Base-by-base conservation (phyloP, 345 rosid genomes). In the Gossypium longicalyx region DNA sequence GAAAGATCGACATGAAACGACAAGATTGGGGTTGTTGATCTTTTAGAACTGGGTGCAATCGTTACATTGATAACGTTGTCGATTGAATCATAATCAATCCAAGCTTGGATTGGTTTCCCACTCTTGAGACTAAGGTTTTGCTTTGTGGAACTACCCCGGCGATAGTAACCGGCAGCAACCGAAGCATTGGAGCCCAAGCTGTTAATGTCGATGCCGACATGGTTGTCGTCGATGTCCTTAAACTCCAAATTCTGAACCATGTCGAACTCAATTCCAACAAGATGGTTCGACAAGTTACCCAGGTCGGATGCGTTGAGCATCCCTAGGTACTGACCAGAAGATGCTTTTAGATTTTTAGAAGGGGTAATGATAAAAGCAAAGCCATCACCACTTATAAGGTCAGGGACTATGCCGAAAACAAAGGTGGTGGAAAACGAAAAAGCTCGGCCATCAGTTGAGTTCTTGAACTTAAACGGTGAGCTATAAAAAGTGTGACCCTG, bases 241-340 rank as follows among this genome's bases (percentile, higher is more conserved):
- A 94, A 88, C 83, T 92, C 98, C 11, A 83, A 88, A 74, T 91
- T 91, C 71, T 62, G 77, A 79, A 92, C 90, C 0, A 93, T 91
- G 71, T 94, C 98, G 70, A 94, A 79, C 74, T 91, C 98, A 3
- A 94, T 91, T 1, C 92, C 97, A 67, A 94, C 83, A 3, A 90
- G 67, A 73, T 89, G 82, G 60, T 90, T 89, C 0, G 90, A 76
- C n/a, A 7, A 71, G 74, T 94, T 92, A 16, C 97, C 97, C 3
- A 82, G 7, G 74, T 89, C 88, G n/a, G 25, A 0, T n/a, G 87
- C 71, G 78, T 90, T 90, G 67, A 90, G 82, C 17, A 94, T 87
- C 67, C 97, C 97, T 1, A 93, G 72, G 73, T 87, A 91, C 83
- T 93, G 97, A 49, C 91, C 91, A 9, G 98, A 87, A 7, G 74